These are phyloP conservation scores for Chaetomiaceae sp. DNA, from an alignment of 2,329 filamentous ascomycete species.

Conservation along the genomic window DNA sequence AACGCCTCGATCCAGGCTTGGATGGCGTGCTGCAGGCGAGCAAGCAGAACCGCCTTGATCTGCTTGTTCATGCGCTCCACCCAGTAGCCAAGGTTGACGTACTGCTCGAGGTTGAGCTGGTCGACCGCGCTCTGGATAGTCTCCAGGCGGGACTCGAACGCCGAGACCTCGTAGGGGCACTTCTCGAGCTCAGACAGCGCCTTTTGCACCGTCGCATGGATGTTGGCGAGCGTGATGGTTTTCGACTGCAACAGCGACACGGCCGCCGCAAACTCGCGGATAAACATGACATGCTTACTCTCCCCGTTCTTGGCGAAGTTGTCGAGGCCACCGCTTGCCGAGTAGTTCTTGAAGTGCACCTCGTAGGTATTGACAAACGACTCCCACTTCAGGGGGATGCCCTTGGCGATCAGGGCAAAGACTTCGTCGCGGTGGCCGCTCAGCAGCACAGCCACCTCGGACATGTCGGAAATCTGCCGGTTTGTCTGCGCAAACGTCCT, in stretches of 20 bases:
- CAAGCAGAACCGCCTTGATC: conserved; percentile 73
- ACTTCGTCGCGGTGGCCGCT: conserved; percentile 91
- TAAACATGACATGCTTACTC: conserved; percentile 94
- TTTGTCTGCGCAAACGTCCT: conserved; percentile 86
- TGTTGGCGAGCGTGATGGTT: conserved; percentile 70
- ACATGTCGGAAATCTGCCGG: conserved; percentile 78
- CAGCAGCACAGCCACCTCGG: conserved; percentile 79
- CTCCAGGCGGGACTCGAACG: conserved; percentile 77
- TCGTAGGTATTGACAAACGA: conserved; percentile 98
- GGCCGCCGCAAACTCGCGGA: conserved; percentile 84
- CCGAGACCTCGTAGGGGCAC: conserved; percentile 75
- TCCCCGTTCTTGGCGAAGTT: conserved; percentile 60
- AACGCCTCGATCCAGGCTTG: conserved; percentile 85
- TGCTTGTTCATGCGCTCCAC: conserved; percentile 80
- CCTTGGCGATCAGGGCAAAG: conserved; percentile 76
- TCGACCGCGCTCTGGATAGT: conserved; percentile 89
- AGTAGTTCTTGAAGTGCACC: conserved; percentile 68
- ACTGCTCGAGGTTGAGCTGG: conserved; percentile 93
- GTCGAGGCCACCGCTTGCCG: conserved; percentile 57
- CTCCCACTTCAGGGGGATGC: conserved; percentile 90
- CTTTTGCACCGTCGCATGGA: conserved; percentile 77
- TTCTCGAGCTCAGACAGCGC: conserved; percentile 76
- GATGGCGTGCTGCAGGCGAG: conserved; percentile 81
- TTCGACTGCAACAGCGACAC: conserved; percentile 88
- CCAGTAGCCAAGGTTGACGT: conserved; percentile 88